Percentiles rank a stretch among this genome's conserved stretches.
Evolutionary conservation across 257 asterid genomes (phyloP).

Genomic region (Osmanthus fragrans): DNA sequence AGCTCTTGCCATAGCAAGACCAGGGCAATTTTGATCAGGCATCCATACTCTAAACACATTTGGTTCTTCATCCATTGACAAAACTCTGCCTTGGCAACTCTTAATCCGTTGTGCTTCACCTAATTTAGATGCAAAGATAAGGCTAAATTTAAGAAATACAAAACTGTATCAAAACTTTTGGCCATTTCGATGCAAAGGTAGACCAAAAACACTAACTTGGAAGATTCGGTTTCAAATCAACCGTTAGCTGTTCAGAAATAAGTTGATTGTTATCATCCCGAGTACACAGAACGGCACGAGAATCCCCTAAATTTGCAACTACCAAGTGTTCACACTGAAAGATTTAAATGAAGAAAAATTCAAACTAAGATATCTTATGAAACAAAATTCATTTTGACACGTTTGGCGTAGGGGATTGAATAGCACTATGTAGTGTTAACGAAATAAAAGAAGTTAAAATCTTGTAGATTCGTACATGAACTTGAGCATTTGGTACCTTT

Average conservation of each 20-base stretch:
- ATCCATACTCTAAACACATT: slow-evolving; percentile 77
- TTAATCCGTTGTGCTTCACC: slow-evolving; percentile 65
- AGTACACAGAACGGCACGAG: slow-evolving; percentile 73
- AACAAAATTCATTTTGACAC: not conserved
- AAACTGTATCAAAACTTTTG: not conserved
- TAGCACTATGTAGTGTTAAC: not conserved
- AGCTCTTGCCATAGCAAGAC: slow-evolving; percentile 92
- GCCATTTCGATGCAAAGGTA: not conserved
- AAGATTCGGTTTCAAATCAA: slow-evolving; percentile 85
- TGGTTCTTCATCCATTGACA: slow-evolving; percentile 85
- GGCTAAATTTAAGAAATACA: not conserved
- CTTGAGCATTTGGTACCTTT: slow-evolving; percentile 45
- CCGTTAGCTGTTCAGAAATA: slow-evolving; percentile 67
- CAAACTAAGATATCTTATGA: not conserved
- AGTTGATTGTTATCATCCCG: slow-evolving; percentile 53
- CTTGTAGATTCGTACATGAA: not conserved
- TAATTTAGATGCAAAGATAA: slow-evolving; percentile 17
- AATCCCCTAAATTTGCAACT: slow-evolving; percentile 78
- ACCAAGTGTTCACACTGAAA: slow-evolving; percentile 72
- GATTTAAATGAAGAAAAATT: not conserved
- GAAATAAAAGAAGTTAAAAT: not conserved
- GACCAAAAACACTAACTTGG: slow-evolving; percentile 45
- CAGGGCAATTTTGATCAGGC: slow-evolving; percentile 92
- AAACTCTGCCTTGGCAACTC: slow-evolving; percentile 64
- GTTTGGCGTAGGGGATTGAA: not conserved